phyloP scores from a whole-genome alignment of 352 stramenopile species.

The Detonula confervacea region DNA sequence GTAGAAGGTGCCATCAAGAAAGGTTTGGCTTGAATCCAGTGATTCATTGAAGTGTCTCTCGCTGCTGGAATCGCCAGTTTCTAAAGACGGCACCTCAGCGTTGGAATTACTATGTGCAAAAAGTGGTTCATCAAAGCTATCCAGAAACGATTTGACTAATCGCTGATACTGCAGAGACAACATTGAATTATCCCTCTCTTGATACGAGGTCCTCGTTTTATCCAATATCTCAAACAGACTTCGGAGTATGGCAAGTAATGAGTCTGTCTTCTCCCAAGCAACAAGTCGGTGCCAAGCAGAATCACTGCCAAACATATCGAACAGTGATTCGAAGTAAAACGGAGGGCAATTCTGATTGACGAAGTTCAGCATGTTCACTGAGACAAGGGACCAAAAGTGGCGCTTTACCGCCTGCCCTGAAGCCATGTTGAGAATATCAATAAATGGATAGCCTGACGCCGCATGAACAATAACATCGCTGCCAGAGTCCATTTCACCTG shows the following conservation, averaged over 20 bases:
- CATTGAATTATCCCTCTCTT: constrained; percentile 35
- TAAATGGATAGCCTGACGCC: constrained; percentile 33
- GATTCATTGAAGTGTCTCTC: constrained; percentile 39
- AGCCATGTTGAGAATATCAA: constrained; percentile 48
- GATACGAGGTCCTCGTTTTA: constrained; percentile 49
- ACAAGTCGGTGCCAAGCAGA: constrained; percentile 42
- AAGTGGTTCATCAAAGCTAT: constrained; percentile 57
- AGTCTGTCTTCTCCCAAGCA: constrained; percentile 42
- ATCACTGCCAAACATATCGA: constrained; percentile 50
- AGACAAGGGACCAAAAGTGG: constrained; percentile 44
- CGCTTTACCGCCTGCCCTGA: constrained; percentile 43
- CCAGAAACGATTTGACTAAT: constrained; percentile 54
- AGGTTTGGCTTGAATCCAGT: constrained; percentile 32
- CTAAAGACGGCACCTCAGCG: constrained; percentile 13
- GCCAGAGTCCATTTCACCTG: constrained; percentile 3
- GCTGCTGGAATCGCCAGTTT: constrained; percentile 9
- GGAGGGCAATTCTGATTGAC: constrained; percentile 31
- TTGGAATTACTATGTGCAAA: constrained; percentile 15
- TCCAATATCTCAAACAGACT: constrained; percentile 59
- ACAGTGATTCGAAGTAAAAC: constrained; percentile 55
- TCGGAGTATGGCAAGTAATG: constrained; percentile 40
- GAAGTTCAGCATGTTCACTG: constrained; percentile 36
- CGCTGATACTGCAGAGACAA: constrained; percentile 48
- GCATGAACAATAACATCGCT: constrained; percentile 32
- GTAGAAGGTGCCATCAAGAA: constrained; percentile 12